These are phyloP conservation scores for Penicillium paxilli DNA, from an alignment of 495 filamentous ascomycete genomes.

Conservation along the genomic window DNA sequence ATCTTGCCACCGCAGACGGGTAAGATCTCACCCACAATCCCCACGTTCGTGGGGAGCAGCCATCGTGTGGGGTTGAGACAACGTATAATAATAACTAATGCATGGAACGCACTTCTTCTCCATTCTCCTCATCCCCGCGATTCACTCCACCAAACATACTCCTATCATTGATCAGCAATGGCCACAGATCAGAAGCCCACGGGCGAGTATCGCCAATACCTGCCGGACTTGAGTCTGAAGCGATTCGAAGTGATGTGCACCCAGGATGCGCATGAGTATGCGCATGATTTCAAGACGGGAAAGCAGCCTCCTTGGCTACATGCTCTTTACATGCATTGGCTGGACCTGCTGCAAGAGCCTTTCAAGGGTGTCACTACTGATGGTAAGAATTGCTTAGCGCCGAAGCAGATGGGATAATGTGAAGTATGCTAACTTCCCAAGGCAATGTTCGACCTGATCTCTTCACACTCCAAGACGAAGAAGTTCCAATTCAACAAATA, in stretches of 20 bases:
- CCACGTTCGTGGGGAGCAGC: conserved; percentile 27
- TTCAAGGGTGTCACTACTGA: conserved; percentile 71
- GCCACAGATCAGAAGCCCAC: conserved; percentile 25
- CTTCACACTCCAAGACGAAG: conserved; percentile 62
- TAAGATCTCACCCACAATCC: conserved; percentile 28
- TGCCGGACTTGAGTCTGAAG: conserved; percentile 59
- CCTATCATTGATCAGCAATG: conserved; percentile 6
- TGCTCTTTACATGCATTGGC: conserved; percentile 65
- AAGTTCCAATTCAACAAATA: conserved; percentile 56
- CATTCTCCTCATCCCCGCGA: background rate
- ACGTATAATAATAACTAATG: conserved; percentile 20
- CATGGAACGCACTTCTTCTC: background rate
- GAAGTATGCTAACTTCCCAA: conserved; percentile 17
- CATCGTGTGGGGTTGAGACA: conserved; percentile 20
- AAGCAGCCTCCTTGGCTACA: conserved; percentile 68
- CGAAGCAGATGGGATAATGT: background rate
- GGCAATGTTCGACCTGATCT: conserved; percentile 55
- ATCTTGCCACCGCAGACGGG: conserved; percentile 13
- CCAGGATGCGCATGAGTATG: conserved; percentile 66
- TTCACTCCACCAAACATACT: background rate
- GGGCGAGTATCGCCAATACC: conserved; percentile 55
- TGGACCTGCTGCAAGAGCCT: conserved; percentile 63
- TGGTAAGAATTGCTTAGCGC: conserved; percentile 41
- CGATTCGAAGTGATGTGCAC: conserved; percentile 64
- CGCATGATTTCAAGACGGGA: conserved; percentile 56